Base-by-base conservation (phyloP, 352 stramenopile species). In the Phytophthora sp. region DNA sequence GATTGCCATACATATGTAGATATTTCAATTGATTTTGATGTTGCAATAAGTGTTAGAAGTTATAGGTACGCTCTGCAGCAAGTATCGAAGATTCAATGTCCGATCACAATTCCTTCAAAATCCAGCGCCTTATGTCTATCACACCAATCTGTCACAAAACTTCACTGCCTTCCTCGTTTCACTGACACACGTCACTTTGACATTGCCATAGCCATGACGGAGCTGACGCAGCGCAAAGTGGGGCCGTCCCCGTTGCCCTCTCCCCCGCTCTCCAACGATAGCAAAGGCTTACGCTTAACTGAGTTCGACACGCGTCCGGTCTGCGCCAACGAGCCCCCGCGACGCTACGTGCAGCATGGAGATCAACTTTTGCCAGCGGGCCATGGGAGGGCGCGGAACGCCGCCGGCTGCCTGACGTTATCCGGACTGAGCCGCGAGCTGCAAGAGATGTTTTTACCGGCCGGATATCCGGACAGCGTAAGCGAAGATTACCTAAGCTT, bases 401-500 rank as follows among this genome's bases (percentile, higher is more conserved):
- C 53, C 7, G 44, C 36, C 4, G 57, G 62, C 9, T 87, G 77
- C 57, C 57, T 74, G 6, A 82, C 76, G 13, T 55, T 64, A 4
- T 53, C 55, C 21, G 79, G 77, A 8, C 33, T 90, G 18, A 70
- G 45, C 44, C 80, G 81, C 16, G 84, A 93, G 56, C 70, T 91
- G 35, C 83, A 89, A 64, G 85, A 93, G 61, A 95, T 93, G 80
- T 97, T 97, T 60, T 63, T 96, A 5, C 89, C 89, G 0, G 85
- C 77, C 5, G 88, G 88, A 1, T 96, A 95, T 73, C 89, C 89
- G n/a, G 77, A 86, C 68, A 92, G 79, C 36, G 88, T 96, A 60
- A 91, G 79, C 35, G 84, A 92, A 41, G 89, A 96, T 70, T 99
- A 99, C 77, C 74, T 98, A 31, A 68, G 82, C 52, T 99, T 98